Conservation (phyloP, 2,329 filamentous ascomycete species). For the Xylaria sp. region DNA sequence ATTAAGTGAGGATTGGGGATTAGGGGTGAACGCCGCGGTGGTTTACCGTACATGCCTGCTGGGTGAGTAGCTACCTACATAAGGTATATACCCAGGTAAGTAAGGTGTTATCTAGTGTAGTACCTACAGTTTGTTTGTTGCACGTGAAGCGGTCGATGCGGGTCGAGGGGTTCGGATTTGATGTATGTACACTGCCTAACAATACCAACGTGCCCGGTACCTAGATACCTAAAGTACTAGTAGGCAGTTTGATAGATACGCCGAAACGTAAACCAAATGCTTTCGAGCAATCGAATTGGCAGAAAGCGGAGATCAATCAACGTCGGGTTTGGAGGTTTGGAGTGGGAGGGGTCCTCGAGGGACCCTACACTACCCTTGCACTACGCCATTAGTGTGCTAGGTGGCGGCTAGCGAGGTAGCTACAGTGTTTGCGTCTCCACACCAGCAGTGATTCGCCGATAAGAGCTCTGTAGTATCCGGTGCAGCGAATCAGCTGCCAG, state of each 20-base stretch:
- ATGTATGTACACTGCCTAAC: background rate
- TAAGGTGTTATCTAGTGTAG: background rate
- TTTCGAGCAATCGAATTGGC: conserved; percentile 29
- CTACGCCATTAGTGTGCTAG: background rate
- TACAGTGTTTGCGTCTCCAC: background rate
- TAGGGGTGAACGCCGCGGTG: background rate
- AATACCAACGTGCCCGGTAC: background rate
- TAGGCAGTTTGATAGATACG: background rate
- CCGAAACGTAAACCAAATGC: conserved; percentile 20
- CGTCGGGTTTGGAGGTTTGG: background rate
- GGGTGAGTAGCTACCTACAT: background rate
- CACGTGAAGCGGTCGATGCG: conserved; percentile 8
- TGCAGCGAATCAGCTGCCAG: conserved; percentile 20
- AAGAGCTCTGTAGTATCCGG: conserved; percentile 17
- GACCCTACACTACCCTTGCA: background rate
- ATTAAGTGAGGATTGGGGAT: background rate
- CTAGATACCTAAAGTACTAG: background rate
- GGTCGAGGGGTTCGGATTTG: conserved; percentile 3
- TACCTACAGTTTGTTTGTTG: background rate
- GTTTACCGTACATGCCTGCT: background rate
- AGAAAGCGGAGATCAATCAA: conserved; percentile 4
- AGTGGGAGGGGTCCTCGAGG: background rate
- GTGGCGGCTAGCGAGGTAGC: background rate
- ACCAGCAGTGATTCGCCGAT: conserved; percentile 18
- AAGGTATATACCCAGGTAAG: background rate